Evolutionary conservation across 352 stramenopile species (phyloP).

Genomic region (Phytophthora boehmeriae): DNA sequence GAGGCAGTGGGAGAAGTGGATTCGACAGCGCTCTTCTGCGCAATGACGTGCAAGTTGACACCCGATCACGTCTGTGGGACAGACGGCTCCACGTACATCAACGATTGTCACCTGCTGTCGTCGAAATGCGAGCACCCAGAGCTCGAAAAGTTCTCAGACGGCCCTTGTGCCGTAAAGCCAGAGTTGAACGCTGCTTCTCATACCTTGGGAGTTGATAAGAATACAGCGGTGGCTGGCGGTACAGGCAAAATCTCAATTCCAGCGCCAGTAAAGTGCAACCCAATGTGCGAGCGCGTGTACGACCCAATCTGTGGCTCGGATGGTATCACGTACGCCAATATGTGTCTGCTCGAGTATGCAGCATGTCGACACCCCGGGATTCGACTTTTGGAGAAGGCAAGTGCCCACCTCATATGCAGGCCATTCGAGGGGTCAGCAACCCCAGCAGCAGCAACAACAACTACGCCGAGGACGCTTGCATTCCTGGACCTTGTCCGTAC

Average conservation of each 20-base stretch:
- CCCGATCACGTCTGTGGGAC: slow-evolving; percentile 52
- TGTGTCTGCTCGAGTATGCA: slow-evolving; percentile 59
- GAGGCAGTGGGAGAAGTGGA: slow-evolving; percentile 17
- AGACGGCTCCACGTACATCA: slow-evolving; percentile 59
- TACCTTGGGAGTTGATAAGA: slow-evolving; percentile 18
- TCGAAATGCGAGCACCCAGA: slow-evolving; percentile 52
- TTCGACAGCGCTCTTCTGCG: slow-evolving; percentile 32
- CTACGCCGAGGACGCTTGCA: slow-evolving; percentile 30
- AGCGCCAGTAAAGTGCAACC: slow-evolving; percentile 46
- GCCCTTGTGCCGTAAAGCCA: slow-evolving; percentile 22
- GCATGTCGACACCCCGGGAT: slow-evolving; percentile 45
- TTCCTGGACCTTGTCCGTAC: slow-evolving; percentile 45
- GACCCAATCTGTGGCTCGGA: slow-evolving; percentile 68
- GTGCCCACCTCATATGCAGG: slow-evolving; percentile 36
- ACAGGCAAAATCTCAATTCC: slow-evolving; percentile 4
- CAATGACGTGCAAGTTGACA: slow-evolving; percentile 37
- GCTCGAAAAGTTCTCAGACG: slow-evolving; percentile 47
- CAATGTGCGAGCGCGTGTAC: slow-evolving; percentile 51
- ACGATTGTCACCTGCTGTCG: slow-evolving; percentile 52
- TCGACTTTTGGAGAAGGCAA: slow-evolving; percentile 44
- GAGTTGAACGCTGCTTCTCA: slow-evolving; percentile 6
- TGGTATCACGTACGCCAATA: slow-evolving; percentile 64
- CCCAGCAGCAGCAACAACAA: slow-evolving; percentile 10
- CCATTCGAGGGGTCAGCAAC: slow-evolving; percentile 4
- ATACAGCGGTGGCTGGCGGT: neutral